These are phyloP conservation scores for Aegilops longissima DNA, from an alignment of 176 grass and related monocot genomes.

Conservation along the genomic window DNA sequence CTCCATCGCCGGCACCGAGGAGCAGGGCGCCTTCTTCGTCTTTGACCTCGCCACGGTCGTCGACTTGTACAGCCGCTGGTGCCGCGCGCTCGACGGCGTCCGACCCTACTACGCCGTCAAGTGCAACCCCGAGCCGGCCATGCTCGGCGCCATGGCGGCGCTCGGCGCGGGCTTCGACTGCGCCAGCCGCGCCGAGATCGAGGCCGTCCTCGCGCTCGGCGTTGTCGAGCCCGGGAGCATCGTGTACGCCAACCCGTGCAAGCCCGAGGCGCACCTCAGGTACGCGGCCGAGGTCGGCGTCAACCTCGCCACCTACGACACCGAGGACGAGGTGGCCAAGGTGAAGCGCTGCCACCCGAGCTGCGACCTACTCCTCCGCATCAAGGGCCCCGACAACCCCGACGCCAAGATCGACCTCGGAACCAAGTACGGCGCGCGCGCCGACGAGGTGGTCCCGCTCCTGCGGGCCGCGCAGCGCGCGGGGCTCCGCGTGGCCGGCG, in stretches of 20 bases:
- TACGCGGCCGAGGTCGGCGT: neutral
- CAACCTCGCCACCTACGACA: constrained; percentile 7
- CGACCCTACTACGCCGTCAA: constrained; percentile 21
- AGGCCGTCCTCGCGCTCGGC: constrained; percentile 10
- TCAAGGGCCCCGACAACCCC: neutral
- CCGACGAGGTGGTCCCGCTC: neutral
- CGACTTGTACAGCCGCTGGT: neutral
- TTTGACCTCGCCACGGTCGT: neutral
- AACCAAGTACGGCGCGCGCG: neutral
- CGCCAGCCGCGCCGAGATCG: constrained; percentile 23
- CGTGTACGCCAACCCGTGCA: constrained; percentile 5
- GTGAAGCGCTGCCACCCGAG: neutral
- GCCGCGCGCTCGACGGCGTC: neutral
- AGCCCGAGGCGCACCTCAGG: neutral
- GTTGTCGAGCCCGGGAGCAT: neutral
- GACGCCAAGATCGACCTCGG: neutral
- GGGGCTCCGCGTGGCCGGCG: neutral
- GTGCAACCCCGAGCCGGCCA: constrained; percentile 17
- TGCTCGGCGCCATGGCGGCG: neutral
- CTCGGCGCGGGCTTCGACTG: constrained; percentile 17
- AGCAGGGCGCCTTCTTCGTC: neutral
- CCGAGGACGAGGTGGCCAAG: neutral
- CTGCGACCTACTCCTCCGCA: neutral
- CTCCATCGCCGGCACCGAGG: neutral
- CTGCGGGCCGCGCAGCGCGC: neutral